Evolutionary conservation across 2,329 filamentous ascomycete species (phyloP), one percentile per base, ranked within the genome.

Genomic region (Penicillium brasilianum): DNA sequence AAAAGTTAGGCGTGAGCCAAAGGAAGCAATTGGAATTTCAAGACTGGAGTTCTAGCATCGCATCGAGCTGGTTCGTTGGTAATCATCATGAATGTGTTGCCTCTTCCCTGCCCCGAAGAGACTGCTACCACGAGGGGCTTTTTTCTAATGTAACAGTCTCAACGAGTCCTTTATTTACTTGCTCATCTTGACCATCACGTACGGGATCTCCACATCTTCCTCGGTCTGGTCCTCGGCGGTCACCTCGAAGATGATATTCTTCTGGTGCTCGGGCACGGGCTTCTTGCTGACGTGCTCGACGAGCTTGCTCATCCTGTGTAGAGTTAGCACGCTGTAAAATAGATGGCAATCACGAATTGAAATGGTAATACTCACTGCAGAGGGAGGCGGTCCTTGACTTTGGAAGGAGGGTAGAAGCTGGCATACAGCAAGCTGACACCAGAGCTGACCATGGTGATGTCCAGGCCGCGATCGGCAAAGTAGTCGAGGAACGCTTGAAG

Each of bases 151-250:
- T 22, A 61, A 39, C 41, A 32, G 48, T 50, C 49, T 54, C 43
- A 49, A 34, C 53, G 30, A 25, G 11, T 11, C 54, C 46, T 53
- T 50, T 44, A 57, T 63, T 61, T 66, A 67, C 49, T 83, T 81
- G 61, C 79, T 73, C 66, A 93, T 81, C 82, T 89, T 94, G 67
- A 97, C 88, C 88, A 94, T 96, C 72, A 98, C 92, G 77, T 97
- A 98, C 4, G 95, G 95, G 68, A 98, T 90, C 80, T 99, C 95
- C 1, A 98, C 94, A 76, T 99, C 95, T 80, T 98, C 92, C 65
- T 91, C 94, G 3, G 87, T 89, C 73, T 87, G 82, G 74, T 98
- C 95, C 76, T 98, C 94, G 0, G 90, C 92, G 7, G 95, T 96
- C 67, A 97, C 90, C 82, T 98, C 95, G 74, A 98, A 96, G 70